phyloP scores from a whole-genome alignment of 1,284 basidiomycete genomes.

The Trametes pubescens region DNA sequence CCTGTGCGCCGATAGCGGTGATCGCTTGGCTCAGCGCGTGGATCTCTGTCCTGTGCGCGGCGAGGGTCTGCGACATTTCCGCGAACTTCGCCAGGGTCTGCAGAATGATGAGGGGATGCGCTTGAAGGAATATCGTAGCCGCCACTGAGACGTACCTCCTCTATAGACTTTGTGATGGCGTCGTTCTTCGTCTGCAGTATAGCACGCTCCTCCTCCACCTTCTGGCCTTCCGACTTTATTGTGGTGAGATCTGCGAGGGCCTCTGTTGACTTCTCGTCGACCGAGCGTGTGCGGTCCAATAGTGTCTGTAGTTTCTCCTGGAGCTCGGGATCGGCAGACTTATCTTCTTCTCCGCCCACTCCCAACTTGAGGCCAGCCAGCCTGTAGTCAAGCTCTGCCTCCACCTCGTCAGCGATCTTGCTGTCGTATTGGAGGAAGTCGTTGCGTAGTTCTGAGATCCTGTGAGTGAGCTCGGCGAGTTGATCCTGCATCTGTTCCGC shows the following conservation, averaged over 20 bases:
- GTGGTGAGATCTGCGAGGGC: conserved; percentile 49
- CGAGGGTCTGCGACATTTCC: conserved; percentile 9
- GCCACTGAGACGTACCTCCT: conserved; percentile 37
- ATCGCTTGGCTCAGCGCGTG: conserved; percentile 52
- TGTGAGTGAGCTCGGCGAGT: conserved; percentile 49
- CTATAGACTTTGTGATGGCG: conserved; percentile 34
- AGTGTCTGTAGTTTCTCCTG: conserved; percentile 49
- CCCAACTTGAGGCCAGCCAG: conserved; percentile 42
- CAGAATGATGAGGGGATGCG: not conserved
- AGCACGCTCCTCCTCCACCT: conserved; percentile 40
- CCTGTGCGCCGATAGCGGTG: conserved; percentile 46
- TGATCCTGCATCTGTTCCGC: conserved; percentile 49
- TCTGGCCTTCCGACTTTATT: conserved; percentile 44
- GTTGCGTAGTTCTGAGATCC: conserved; percentile 52
- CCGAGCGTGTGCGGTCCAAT: conserved; percentile 34
- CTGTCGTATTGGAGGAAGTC: conserved; percentile 50
- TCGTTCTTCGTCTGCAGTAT: conserved; percentile 36
- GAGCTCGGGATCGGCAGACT: conserved; percentile 38
- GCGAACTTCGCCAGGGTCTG: conserved; percentile 43
- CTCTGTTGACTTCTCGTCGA: conserved; percentile 20
- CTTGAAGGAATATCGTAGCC: no score
- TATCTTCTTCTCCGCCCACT: conserved; percentile 2
- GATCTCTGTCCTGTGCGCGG: conserved; percentile 37
- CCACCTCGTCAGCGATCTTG: conserved; percentile 47
- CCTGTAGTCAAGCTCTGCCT: conserved; percentile 40